Evolutionary conservation across 306 rosid species (phyloP), one percentile per base, ranked within the genome.

Genomic region (Boehmeria nivea): DNA sequence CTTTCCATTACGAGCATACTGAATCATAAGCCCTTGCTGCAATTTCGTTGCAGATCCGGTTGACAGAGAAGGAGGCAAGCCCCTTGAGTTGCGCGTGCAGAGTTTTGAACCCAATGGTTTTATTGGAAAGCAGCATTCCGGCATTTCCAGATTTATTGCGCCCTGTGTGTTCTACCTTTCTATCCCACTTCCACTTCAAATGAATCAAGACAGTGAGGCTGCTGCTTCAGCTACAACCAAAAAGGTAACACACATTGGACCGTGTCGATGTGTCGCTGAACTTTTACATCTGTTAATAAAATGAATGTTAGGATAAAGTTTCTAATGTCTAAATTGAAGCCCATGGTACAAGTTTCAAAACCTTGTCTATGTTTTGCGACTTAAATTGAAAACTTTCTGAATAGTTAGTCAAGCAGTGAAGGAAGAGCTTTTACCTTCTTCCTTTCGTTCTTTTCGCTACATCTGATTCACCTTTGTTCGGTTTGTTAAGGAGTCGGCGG

Each of bases 61-160:
- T 66, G 99, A 91, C 62, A 91, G 93, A 81, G 96, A 91, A 83
- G 99, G 99, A n/a, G 99, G 99, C 25, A 81, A 72, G 72, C 99
- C 96, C 16, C 73, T 87, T 44, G 83, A 91, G 13, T 4, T 91
- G 74, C 26, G 39, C 1, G 51, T 91, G 47, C 70, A 61, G 26
- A 72, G 59, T 67, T 67, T 78, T 25, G 94, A 77, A 68, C 11
- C 59, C 54, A 67, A 81, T 65, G 99, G 99, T 39, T 87, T 80
- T 68, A 26, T 19, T 8, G 95, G 83, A 61, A 18, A 79, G 47
- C 87, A 71, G 37, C 83, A 69, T 20, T 24, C 68, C 76, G 73
- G 83, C 51, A 45, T 56, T 17, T 61, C 71, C 62, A 77, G 58
- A 64, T 84, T 87, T 73, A 25, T 82, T 36, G 57, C 99, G 21